A percentile compares a stretch with the other conserved stretches of the same genome.
phyloP scores from a whole-genome alignment of 768 basidiomycete species.

The Fomitopsis pulvina region DNA sequence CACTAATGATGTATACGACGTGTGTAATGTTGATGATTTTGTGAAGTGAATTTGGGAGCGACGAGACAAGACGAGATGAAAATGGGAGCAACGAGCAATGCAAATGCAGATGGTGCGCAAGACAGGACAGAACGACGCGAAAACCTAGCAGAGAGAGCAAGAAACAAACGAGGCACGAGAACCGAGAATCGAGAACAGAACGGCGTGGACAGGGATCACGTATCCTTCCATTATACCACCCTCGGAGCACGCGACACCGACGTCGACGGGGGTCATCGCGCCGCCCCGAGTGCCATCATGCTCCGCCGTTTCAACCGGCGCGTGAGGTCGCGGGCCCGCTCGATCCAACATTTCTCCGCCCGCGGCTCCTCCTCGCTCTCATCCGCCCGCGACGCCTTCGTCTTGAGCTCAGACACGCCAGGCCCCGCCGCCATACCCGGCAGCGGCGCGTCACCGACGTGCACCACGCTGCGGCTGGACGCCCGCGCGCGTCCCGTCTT shows the following conservation, averaged over 20 bases:
- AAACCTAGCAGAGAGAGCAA: background rate
- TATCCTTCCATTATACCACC: too few relatives aligned
- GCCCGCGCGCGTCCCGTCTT: background rate
- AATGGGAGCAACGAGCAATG: too few relatives aligned
- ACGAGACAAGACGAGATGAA: too few relatives aligned
- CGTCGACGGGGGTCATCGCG: background rate
- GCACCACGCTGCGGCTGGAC: background rate
- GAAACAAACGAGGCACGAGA: background rate
- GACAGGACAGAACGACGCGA: background rate
- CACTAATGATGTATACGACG: too few relatives aligned
- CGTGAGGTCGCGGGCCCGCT: constrained; percentile 21
- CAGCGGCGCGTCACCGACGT: background rate
- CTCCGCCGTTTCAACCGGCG: constrained; percentile 16
- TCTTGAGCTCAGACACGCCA: constrained; percentile 7
- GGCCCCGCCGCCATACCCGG: constrained; percentile 8
- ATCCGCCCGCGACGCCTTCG: background rate
- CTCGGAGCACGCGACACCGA: too few relatives aligned
- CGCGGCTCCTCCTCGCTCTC: background rate
- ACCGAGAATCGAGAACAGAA: too few relatives aligned
- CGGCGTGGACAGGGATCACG: too few relatives aligned
- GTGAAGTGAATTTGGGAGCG: too few relatives aligned
- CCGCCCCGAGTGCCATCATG: constrained; percentile 10
- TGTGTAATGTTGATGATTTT: too few relatives aligned
- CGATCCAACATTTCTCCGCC: constrained; percentile 11
- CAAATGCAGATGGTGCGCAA: too few relatives aligned